Conservation (phyloP, 352 stramenopile species). For the Phytophthora syringae region DNA sequence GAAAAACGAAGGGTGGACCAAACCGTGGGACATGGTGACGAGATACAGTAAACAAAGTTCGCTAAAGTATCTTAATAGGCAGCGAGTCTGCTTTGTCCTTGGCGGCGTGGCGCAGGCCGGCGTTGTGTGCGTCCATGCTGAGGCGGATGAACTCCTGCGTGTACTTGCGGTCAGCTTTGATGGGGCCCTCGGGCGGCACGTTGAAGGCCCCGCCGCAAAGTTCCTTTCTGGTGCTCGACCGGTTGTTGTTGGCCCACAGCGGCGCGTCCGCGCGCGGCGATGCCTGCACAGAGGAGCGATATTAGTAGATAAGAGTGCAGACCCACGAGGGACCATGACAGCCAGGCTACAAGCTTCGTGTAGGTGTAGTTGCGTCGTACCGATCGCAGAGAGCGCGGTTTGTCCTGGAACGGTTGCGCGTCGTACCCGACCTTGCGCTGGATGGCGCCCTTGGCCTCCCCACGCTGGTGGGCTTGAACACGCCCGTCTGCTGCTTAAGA, state of each 20-base stretch:
- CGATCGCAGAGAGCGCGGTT: slow-evolving; percentile 38
- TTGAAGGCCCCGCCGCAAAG: slow-evolving; percentile 56
- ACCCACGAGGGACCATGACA: slow-evolving; percentile 1
- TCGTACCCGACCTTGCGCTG: slow-evolving; percentile 64
- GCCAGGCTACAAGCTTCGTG: not conserved
- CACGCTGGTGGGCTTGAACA: slow-evolving; percentile 57
- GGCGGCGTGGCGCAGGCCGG: slow-evolving; percentile 26
- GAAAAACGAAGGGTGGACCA: slow-evolving; percentile 14
- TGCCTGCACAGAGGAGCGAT: slow-evolving; percentile 16
- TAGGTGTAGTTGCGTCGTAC: slow-evolving; percentile 33
- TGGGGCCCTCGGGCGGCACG: slow-evolving; percentile 49
- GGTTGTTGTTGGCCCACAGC: slow-evolving; percentile 62
- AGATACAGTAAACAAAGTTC: slow-evolving; percentile 13
- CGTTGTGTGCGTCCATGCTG: slow-evolving; percentile 52
- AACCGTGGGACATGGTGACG: slow-evolving; percentile 10
- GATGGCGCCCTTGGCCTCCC: slow-evolving; percentile 64
- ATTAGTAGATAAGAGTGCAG: too few relatives aligned
- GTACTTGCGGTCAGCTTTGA: slow-evolving; percentile 69
- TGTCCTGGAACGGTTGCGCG: slow-evolving; percentile 52
- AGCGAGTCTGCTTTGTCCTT: slow-evolving; percentile 5
- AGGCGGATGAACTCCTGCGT: slow-evolving; percentile 71
- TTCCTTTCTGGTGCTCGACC: slow-evolving; percentile 43
- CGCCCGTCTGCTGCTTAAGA: slow-evolving; percentile 28
- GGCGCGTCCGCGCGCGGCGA: slow-evolving; percentile 34
- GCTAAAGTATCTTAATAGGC: slow-evolving; percentile 20